Evolutionary conservation across 2,329 filamentous ascomycete species (phyloP).

Genomic region (Diaporthe sp.): DNA sequence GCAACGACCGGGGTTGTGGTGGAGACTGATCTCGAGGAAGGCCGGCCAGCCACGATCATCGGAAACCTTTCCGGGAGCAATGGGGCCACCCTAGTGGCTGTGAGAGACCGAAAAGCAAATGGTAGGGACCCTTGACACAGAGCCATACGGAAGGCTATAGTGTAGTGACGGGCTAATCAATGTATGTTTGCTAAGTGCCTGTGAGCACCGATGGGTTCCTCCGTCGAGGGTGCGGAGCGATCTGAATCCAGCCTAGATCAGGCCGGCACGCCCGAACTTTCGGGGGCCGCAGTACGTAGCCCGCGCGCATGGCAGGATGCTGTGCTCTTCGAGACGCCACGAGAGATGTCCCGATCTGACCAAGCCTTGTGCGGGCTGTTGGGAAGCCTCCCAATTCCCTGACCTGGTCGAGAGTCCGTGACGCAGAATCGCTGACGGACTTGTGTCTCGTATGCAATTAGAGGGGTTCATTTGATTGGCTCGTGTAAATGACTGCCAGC

Average conservation of each 20-base stretch:
- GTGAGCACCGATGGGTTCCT: not conserved
- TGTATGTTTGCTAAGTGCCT: not conserved
- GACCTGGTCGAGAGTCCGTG: not conserved
- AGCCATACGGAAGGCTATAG: not conserved
- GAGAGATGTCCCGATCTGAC: not conserved
- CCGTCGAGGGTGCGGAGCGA: not conserved
- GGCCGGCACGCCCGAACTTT: not conserved
- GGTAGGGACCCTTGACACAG: not conserved
- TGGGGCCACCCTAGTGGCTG: not conserved
- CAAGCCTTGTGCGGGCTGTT: slow-evolving; percentile 2
- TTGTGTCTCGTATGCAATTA: slow-evolving; percentile 16
- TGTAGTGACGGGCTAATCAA: not conserved
- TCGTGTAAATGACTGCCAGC: not conserved
- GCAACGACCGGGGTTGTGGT: not conserved
- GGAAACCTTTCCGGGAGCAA: not conserved
- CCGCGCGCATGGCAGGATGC: not conserved
- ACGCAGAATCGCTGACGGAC: not conserved
- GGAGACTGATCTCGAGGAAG: not conserved
- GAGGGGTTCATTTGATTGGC: not conserved
- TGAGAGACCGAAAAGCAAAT: slow-evolving; percentile 10
- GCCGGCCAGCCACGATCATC: not conserved
- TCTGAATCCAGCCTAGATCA: slow-evolving; percentile 15
- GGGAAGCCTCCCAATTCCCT: not conserved
- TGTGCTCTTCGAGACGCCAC: not conserved
- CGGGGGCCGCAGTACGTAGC: not conserved